Base-by-base conservation (phyloP, 2,329 filamentous ascomycete genomes). In the Trichoderma hamatum region DNA sequence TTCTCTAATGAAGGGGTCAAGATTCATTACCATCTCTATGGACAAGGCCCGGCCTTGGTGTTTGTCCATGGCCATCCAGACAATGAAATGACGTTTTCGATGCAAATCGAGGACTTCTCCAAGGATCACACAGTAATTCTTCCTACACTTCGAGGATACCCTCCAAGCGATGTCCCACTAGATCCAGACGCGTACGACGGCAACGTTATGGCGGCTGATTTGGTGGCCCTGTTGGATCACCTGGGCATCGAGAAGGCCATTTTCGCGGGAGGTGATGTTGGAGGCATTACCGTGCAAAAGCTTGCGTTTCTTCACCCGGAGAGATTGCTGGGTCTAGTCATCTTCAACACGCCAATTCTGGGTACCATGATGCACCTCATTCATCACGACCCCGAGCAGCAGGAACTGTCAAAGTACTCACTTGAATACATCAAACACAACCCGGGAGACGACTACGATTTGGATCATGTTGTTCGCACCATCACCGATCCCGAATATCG, bases 81-180 rank as follows among this genome's bases (percentile, higher is more conserved):
- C n/a, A 62, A 46, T n/a, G 59, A 51, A 32, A 9, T 46, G 39
- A 62, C 59, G 13, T 62, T 62, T 62, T 54, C 51, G 4, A 54
- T 26, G 26, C 59, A 62, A 13, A 19, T n/a, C 19, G 26, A 62
- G 3, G 59, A 49, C n/a, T 16, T 61, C n/a, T 30, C 28, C 19
- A 62, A 51, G 7, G 30, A 62, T 9, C 43, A 62, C 39, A 51
- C 59, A 13, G 13, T 62, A n/a, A 46, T 62, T 30, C 43, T 32
- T 11, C 59, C 59, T 11, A 62, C 59, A 11, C 59, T 51, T 30
- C 43, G 59, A 30, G 59, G 59, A 19, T 34, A 62, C 21, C 59
- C 59, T 32, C 59, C 59, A 2, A 62, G 16, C 4, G 39, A 62
- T 62, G 59, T 51, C 19, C 59, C 59, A 5, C 39, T 16, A 10